Evolutionary conservation across 2,329 filamentous ascomycete species (phyloP).

Genomic region (Neopestalotiopsis rosae): DNA sequence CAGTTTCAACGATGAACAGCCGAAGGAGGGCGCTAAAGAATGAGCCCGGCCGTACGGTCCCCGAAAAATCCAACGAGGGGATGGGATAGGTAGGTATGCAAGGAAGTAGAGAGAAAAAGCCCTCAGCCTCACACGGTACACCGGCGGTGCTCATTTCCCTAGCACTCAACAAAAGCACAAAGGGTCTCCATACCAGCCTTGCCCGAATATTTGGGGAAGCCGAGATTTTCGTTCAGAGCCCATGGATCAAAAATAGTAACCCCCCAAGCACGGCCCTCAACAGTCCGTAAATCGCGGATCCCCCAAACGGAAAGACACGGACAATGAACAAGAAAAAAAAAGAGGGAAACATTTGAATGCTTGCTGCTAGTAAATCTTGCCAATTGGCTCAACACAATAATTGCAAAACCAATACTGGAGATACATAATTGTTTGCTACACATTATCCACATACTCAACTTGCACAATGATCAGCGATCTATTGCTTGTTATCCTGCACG

Average conservation of each 20-base stretch:
- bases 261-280: conserved; percentile 17
- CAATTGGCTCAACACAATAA: not conserved
- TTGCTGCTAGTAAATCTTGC: not conserved
- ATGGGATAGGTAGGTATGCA: not conserved
- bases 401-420: not conserved
- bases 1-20: not conserved
- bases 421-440: not conserved
- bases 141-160: not conserved
- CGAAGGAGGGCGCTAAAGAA: not conserved
- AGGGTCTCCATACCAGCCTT: conserved; percentile 13
- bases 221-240: conserved; percentile 2
- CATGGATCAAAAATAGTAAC: not conserved
- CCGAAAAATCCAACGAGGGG: not conserved
- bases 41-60: not conserved
- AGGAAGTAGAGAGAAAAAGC: not conserved
- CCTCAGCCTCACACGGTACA: conserved; percentile 3
- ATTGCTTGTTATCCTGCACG: not conserved
- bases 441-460: too few relatives aligned
- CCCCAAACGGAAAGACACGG: conserved; percentile 7
- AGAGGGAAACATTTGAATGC: too few relatives aligned
- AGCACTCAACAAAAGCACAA: conserved; percentile 13
- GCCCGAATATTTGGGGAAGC: conserved; percentile 17
- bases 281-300: conserved; percentile 15
- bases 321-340: not conserved
- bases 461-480: not conserved